Percentiles rank a stretch among this genome's conserved stretches.
Conservation (phyloP, 176 grass and related monocot species). For the Lolium perenne region DNA sequence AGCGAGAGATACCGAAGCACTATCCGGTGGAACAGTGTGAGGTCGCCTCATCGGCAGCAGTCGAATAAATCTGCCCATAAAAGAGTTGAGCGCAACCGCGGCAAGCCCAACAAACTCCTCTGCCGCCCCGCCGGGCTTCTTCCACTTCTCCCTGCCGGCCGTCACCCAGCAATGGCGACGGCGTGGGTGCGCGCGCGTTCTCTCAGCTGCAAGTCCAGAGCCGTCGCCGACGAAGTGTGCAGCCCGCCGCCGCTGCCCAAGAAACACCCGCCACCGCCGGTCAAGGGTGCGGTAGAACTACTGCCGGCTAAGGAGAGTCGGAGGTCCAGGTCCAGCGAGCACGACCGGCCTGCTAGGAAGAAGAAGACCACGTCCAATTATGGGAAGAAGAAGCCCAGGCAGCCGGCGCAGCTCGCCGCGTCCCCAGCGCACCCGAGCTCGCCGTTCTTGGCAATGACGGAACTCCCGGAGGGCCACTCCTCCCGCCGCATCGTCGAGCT, state of each 20-base stretch:
- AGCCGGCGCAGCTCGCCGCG: neutral
- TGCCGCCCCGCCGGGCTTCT: too few species aligned
- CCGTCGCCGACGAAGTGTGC: constrained; percentile 46
- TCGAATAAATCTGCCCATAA: too few species aligned
- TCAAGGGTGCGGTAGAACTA: neutral
- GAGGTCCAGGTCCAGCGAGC: neutral
- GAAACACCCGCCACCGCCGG: constrained; percentile 28
- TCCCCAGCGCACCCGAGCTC: neutral
- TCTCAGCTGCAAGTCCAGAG: constrained; percentile 50
- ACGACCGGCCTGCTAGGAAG: neutral
- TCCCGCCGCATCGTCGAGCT: constrained; percentile 57
- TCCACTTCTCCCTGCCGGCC: too few species aligned
- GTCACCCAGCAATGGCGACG: constrained; percentile 40
- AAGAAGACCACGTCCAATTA: neutral
- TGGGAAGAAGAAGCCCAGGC: too few species aligned
- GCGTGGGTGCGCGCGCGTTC: constrained; percentile 44
- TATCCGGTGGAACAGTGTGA: too few species aligned
- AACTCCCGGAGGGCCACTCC: constrained; percentile 49
- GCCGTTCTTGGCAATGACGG: constrained; percentile 42
- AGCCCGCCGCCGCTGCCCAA: neutral
- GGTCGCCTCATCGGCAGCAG: too few species aligned
- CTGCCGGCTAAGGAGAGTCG: neutral
- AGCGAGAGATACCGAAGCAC: too few species aligned
- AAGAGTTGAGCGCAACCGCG: too few species aligned
- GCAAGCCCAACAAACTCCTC: too few species aligned